A percentile compares a stretch with the other conserved stretches of the same genome.
Conservation (phyloP, 768 basidiomycete genomes). For the Agaricus blazei region DNA sequence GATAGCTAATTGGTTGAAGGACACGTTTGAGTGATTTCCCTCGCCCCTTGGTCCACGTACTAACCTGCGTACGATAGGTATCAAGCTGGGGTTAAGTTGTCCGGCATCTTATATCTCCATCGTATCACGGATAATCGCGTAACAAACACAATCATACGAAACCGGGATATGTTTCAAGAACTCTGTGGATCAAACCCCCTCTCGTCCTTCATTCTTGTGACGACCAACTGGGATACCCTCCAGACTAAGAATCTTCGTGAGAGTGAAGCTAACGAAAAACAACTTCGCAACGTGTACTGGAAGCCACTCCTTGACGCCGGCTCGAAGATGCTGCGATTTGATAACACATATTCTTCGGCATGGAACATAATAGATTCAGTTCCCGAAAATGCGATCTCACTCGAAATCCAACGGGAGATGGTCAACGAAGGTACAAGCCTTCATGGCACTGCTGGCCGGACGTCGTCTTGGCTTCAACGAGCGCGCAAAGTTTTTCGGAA, state of each 20-base stretch:
- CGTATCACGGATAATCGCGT: slow-evolving; percentile 8
- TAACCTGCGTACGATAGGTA: neutral
- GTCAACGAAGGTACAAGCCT: slow-evolving; percentile 11
- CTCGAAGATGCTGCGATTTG: slow-evolving; percentile 3
- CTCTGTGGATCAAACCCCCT: slow-evolving; percentile 5
- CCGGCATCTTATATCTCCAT: slow-evolving; percentile 10
- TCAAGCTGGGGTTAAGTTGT: neutral
- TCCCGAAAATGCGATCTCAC: neutral
- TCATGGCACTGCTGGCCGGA: slow-evolving; percentile 6
- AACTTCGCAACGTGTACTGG: slow-evolving; percentile 2
- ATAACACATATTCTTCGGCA: slow-evolving; percentile 2
- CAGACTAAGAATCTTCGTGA: neutral
- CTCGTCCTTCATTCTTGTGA: slow-evolving; percentile 1
- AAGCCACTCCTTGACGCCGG: neutral
- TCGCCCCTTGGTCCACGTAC: too few relatives aligned
- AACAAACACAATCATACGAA: neutral
- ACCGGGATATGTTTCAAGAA: slow-evolving; percentile 6
- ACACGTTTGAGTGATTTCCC: slow-evolving; percentile 1
- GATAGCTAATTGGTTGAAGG: slow-evolving; percentile 8
- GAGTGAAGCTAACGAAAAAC: neutral
- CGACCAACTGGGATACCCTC: slow-evolving; percentile 10
- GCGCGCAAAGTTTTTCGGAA: too few relatives aligned
- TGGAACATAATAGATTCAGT: slow-evolving; percentile 10
- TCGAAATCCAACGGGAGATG: slow-evolving; percentile 14
- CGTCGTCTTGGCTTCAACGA: slow-evolving; percentile 1